A percentile compares a stretch with the other conserved stretches of the same genome.
Evolutionary conservation across 2,329 filamentous ascomycete species (phyloP).

Genomic region (Aspergillus fructus): DNA sequence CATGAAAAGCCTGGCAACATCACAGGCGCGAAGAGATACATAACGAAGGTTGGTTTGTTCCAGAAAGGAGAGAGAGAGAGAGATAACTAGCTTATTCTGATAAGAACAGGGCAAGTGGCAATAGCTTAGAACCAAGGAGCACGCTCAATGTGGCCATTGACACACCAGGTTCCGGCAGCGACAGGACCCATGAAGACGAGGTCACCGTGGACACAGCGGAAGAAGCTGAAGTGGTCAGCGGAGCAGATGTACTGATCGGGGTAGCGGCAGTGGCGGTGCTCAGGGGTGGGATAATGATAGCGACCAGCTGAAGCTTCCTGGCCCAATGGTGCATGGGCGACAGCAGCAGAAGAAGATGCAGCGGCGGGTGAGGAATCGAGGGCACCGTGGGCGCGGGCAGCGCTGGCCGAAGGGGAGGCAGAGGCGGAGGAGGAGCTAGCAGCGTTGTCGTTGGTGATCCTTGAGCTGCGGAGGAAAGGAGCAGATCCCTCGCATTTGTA

Average conservation of each 20-base stretch:
- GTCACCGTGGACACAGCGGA: constrained; percentile 31
- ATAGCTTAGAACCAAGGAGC: not conserved
- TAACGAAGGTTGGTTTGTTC: not conserved
- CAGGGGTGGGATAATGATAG: too few species aligned
- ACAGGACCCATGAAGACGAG: constrained; percentile 40
- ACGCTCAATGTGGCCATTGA: constrained; percentile 24
- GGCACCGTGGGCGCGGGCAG: not conserved
- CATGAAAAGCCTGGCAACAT: not conserved
- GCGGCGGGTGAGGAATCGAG: not conserved
- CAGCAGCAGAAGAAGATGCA: constrained; percentile 12
- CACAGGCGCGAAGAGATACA: not conserved
- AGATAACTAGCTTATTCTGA: not conserved
- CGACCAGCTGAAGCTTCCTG: too few species aligned
- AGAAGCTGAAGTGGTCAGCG: constrained; percentile 32
- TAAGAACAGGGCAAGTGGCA: too few species aligned
- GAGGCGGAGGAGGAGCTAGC: not conserved
- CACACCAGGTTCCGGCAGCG: constrained; percentile 37
- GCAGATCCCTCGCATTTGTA: constrained; percentile 34
- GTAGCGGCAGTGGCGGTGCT: constrained; percentile 20
- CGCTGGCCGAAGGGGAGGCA: not conserved
- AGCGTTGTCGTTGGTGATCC: not conserved
- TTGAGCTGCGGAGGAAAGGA: constrained; percentile 29
- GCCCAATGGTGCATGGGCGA: too few species aligned
- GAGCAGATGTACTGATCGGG: constrained; percentile 34
- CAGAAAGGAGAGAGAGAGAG: not conserved